These are phyloP conservation scores for Tetrapyrgos nigripes DNA, from an alignment of 1,284 basidiomycete genomes.

Conservation along the genomic window DNA sequence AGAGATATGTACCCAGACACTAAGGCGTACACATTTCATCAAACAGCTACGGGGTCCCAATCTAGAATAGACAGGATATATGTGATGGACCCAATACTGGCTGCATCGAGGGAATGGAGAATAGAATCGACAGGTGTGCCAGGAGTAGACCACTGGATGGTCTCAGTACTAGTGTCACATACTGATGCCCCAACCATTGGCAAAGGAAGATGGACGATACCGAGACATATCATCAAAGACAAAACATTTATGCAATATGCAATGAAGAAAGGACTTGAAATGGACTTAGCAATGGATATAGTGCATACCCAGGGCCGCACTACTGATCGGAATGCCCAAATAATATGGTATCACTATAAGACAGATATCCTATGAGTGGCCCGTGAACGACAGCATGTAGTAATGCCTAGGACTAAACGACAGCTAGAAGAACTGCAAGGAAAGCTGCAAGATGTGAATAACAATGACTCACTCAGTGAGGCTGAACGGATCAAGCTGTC, in stretches of 20 bases:
- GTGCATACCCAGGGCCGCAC: not conserved
- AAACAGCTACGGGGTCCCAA: too few species aligned
- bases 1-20: too few species aligned
- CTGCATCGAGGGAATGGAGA: constrained; percentile 21
- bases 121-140: constrained; percentile 15
- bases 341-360: constrained; percentile 12
- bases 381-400: not conserved
- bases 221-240: constrained; percentile 25
- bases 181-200: constrained; percentile 32
- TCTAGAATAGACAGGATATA: too few species aligned
- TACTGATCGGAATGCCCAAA: constrained; percentile 10
- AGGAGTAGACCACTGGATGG: too few species aligned
- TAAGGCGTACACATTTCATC: too few species aligned
- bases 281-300: not conserved
- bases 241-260: not conserved
- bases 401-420: constrained; percentile 12
- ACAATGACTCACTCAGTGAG: too few species aligned
- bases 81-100: too few species aligned
- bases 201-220: constrained; percentile 28
- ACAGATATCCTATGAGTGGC: constrained; percentile 6
- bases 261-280: constrained; percentile 8
- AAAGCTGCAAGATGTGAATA: too few species aligned
- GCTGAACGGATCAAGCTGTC: too few species aligned
- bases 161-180: too few species aligned
- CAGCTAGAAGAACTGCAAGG: too few species aligned